A percentile compares a stretch with the other conserved stretches of the same genome.
phyloP scores from a whole-genome alignment of 2,329 filamentous ascomycete species.

The Reticulascus tulasneorum region DNA sequence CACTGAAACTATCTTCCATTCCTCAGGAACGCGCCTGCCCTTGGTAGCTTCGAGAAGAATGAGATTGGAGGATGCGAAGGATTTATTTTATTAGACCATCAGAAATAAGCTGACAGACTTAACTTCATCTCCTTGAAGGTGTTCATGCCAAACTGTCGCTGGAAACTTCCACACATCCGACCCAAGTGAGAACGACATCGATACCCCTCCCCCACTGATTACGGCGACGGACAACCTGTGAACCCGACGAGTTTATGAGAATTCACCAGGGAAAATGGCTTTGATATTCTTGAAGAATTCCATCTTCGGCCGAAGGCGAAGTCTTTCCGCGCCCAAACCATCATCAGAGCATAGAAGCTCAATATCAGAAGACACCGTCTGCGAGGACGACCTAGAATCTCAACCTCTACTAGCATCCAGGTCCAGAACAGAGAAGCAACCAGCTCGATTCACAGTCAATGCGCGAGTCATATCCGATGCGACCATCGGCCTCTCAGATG shows the following conservation, averaged over 20 bases:
- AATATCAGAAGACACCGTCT: constrained; percentile 13
- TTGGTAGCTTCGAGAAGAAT: too few relatives aligned
- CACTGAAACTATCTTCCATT: constrained; percentile 1
- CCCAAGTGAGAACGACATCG: too few relatives aligned
- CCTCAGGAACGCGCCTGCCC: too few relatives aligned
- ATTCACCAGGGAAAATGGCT: constrained; percentile 8
- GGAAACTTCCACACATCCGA: too few relatives aligned
- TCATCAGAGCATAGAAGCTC: constrained; percentile 8
- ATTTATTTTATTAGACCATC: too few relatives aligned
- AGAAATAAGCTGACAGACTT: too few relatives aligned
- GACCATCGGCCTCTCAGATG: constrained; percentile 69
- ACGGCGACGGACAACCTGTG: too few relatives aligned
- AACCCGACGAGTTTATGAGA: too few relatives aligned
- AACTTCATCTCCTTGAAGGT: too few relatives aligned
- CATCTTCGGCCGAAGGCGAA: constrained; percentile 11
- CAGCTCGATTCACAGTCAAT: constrained; percentile 13
- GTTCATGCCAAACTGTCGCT: too few relatives aligned
- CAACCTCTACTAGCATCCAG: constrained; percentile 11
- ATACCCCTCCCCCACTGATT: too few relatives aligned
- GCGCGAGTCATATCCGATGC: constrained; percentile 18
- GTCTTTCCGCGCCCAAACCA: constrained; percentile 1
- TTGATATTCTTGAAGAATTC: constrained; percentile 15
- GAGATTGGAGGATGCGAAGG: too few relatives aligned
- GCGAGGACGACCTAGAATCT: constrained; percentile 14
- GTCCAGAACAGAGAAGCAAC: constrained; percentile 4